Percentiles rank a stretch among this genome's conserved stretches.
Evolutionary conservation across 495 filamentous ascomycete species (phyloP).

Genomic region (Penicillium waksmanii): DNA sequence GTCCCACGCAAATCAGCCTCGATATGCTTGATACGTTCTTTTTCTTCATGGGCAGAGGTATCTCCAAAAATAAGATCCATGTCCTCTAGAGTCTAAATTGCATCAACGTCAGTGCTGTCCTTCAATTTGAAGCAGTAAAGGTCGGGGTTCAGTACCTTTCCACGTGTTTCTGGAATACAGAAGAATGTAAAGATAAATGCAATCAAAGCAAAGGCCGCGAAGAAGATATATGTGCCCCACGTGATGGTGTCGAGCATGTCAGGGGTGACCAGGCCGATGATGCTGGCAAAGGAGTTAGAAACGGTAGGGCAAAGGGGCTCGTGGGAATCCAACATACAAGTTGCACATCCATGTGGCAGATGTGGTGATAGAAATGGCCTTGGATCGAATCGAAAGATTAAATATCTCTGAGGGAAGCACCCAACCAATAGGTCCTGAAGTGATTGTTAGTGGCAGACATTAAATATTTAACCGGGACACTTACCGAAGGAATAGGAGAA

Average conservation of each 20-base stretch:
- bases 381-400: slow-evolving; percentile 43
- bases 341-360: slow-evolving; percentile 50
- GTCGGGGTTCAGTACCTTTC: slow-evolving; percentile 32
- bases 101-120: background rate
- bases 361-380: slow-evolving; percentile 43
- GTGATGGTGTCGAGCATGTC: slow-evolving; percentile 71
- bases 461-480: slow-evolving; percentile 7
- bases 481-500: slow-evolving; percentile 64
- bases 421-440: slow-evolving; percentile 44
- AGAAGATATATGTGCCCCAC: slow-evolving; percentile 82
- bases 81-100: slow-evolving; percentile 50
- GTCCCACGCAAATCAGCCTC: slow-evolving; percentile 64
- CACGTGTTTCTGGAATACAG: slow-evolving; percentile 65
- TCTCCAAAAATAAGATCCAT: slow-evolving; percentile 80
- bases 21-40: slow-evolving; percentile 72
- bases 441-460: slow-evolving; percentile 8
- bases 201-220: slow-evolving; percentile 69
- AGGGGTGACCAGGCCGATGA: slow-evolving; percentile 76
- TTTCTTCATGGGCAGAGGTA: slow-evolving; percentile 69
- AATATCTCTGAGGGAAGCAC: slow-evolving; percentile 48
- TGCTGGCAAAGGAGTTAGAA: slow-evolving; percentile 35
- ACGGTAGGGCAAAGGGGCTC: background rate
- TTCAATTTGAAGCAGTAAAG: background rate
- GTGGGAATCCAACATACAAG: slow-evolving; percentile 32
- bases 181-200: slow-evolving; percentile 63